Conservation (phyloP, 805 yeast species). For the Kregervanrija fluxuum region DNA sequence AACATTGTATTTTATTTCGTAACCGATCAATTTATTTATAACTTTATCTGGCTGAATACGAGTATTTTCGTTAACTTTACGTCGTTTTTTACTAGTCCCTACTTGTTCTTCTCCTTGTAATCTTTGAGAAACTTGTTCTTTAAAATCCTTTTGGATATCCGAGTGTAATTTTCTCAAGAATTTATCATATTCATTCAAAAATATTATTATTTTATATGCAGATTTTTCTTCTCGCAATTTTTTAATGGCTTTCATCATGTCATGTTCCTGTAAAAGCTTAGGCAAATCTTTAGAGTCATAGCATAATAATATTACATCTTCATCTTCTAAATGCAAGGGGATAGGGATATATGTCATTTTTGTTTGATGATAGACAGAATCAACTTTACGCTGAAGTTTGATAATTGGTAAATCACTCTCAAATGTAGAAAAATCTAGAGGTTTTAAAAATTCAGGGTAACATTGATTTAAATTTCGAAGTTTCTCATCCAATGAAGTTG, state of each 20-base stretch:
- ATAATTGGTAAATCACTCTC: constrained; percentile 35
- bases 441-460: not conserved
- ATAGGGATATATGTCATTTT: constrained; percentile 53
- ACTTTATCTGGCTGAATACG: constrained; percentile 25
- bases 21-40: constrained; percentile 33
- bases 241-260: constrained; percentile 18
- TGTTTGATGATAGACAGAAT: constrained; percentile 39
- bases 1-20: constrained; percentile 40
- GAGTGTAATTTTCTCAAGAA: constrained; percentile 37
- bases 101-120: constrained; percentile 3
- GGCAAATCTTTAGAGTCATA: constrained; percentile 42
- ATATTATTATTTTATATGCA: constrained; percentile 31
- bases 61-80: constrained; percentile 1
- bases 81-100: constrained; percentile 4
- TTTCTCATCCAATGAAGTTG: constrained; percentile 1
- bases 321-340: constrained; percentile 32
- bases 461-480: not conserved
- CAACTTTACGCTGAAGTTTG: constrained; percentile 43
- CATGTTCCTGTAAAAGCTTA: constrained; percentile 23
- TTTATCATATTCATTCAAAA: constrained; percentile 44
- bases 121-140: constrained; percentile 19
- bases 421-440: constrained; percentile 8
- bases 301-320: constrained; percentile 36
- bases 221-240: constrained; percentile 17
- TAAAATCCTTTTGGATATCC: constrained; percentile 39